Base-by-base conservation (phyloP, 192 early-diverging fungal genomes). In the Coemansia sp. region DNA sequence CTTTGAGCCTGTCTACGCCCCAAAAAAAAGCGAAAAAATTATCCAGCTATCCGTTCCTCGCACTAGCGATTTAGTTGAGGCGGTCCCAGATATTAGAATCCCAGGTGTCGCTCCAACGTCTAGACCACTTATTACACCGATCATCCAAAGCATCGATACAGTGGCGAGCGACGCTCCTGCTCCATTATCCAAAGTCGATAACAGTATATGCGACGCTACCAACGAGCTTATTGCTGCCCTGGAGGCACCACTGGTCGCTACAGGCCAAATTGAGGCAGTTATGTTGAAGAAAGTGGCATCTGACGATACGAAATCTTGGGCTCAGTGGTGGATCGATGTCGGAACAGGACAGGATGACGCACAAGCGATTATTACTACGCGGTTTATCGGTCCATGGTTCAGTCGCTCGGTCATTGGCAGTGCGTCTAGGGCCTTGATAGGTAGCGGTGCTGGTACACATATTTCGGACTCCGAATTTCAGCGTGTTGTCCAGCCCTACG, bases 321-420 rank as follows among this genome's bases (percentile, higher is more conserved):
- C 62, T 1, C 58, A 64, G 44, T 68, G 70, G 75, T 77, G 75
- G 75, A 41, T 72, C 29, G 62, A 68, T 51, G 32, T 23, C 0
- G 62, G 57, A 27, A 19, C 19, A 0, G 44, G 36, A 36, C 34
- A 44, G 7, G 23, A 34, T 15, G 27, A 23, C 5, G 21, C 3
- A 3, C 42, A 46, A 15, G 25, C 31, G 19, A 38, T 8, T 42
- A 63, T 68, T 31, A 50, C 48, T 12, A 36, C 19, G 4, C 61
- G 63, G 64, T 66, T 63, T 44, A 37, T 73, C 42, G 78, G 70
- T 0, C 66, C 64, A 11, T 80, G 78, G 78, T 80, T 75, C 66
- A 45, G 66, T 5, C 57, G 62, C n/a, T 21, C 67, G 6, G 66
- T 80, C 23, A 32, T 80, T 25, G 70, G 59, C 19, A 41, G 53